phyloP scores from a whole-genome alignment of 108 stramenopile species.

The Skeletonema tropicum region DNA sequence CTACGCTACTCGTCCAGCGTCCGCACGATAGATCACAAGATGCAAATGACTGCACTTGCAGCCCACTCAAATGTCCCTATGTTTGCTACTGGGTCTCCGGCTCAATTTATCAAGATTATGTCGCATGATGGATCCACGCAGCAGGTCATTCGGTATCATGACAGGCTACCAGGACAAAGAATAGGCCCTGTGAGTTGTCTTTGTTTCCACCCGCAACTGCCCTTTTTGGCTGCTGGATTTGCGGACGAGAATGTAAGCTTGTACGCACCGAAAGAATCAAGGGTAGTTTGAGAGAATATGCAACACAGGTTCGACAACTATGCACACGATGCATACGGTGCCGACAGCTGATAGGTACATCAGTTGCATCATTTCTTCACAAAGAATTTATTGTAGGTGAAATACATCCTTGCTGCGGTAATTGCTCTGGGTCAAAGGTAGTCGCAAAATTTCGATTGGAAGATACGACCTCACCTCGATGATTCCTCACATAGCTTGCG shows the following conservation, averaged over 20 bases:
- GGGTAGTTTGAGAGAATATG: too few relatives aligned
- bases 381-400: too few relatives aligned
- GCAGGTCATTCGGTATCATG: constrained; percentile 89
- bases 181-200: constrained; percentile 93
- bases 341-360: too few relatives aligned
- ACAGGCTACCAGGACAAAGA: constrained; percentile 89
- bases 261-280: constrained; percentile 49
- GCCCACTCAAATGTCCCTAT: constrained; percentile 91
- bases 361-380: too few relatives aligned
- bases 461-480: too few relatives aligned
- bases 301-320: too few relatives aligned
- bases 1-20: constrained; percentile 70
- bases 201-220: constrained; percentile 93
- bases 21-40: constrained; percentile 71
- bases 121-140: constrained; percentile 88
- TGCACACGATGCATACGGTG: too few relatives aligned
- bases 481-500: too few relatives aligned
- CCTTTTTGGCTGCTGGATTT: constrained; percentile 91
- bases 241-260: constrained; percentile 78
- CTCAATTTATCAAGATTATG: constrained; percentile 94
- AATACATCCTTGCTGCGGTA: too few relatives aligned
- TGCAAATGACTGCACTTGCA: constrained; percentile 94
- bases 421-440: too few relatives aligned
- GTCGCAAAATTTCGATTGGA: too few relatives aligned
- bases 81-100: constrained; percentile 90